Evolutionary conservation across 805 yeast species (phyloP).

Genomic region (Candida berthetii): DNA sequence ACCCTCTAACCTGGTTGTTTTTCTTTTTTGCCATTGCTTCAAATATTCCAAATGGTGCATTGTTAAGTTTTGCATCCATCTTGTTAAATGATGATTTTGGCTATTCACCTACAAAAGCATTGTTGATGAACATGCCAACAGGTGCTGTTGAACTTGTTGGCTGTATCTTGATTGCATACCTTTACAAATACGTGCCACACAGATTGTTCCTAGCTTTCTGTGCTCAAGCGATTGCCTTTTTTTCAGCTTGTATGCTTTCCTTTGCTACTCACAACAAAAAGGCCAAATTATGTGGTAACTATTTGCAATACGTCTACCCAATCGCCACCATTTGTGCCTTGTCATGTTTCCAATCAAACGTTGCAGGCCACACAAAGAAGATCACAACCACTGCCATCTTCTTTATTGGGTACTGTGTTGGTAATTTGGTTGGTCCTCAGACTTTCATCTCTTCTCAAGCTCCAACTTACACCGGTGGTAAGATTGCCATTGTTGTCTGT

Average conservation of each 20-base stretch:
- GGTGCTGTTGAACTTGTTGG: conserved; percentile 24
- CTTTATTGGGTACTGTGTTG: conserved; percentile 57
- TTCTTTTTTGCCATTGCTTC: conserved; percentile 24
- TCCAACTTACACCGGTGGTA: conserved; percentile 51
- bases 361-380: conserved; percentile 69
- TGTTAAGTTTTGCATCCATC: conserved; percentile 36
- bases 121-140: conserved; percentile 24
- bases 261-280: conserved; percentile 14
- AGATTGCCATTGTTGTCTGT: conserved; percentile 44
- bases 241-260: conserved; percentile 23
- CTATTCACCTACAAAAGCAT: conserved; percentile 26
- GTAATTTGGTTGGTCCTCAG: conserved; percentile 67
- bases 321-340: conserved; percentile 24
- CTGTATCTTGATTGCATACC: conserved; percentile 12
- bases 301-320: conserved; percentile 13
- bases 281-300: conserved; percentile 6
- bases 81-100: conserved; percentile 33
- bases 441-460: conserved; percentile 48
- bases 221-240: conserved; percentile 18
- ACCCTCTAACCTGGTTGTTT: conserved; percentile 33
- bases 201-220: conserved; percentile 23
- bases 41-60: conserved; percentile 38
- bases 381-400: conserved; percentile 48
- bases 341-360: conserved; percentile 34
- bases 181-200: conserved; percentile 6